Conservation (phyloP, 1,284 basidiomycete genomes). For the Ustilago hordei region DNA sequence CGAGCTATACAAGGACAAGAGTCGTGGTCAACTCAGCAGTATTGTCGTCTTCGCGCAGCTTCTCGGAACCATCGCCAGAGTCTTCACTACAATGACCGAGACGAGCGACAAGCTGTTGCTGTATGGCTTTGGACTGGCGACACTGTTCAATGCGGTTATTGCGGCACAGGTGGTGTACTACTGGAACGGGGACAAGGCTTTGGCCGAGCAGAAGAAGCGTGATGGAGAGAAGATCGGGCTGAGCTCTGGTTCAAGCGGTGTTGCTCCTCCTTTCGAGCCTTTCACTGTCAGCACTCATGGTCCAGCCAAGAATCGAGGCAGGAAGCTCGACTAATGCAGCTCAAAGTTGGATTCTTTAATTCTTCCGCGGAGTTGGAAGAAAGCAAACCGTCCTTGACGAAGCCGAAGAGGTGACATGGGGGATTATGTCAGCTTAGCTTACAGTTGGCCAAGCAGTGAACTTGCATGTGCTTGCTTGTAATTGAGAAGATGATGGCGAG, state of each 20-base stretch:
- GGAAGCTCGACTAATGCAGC: slow-evolving; percentile 33
- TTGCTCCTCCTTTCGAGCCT: slow-evolving; percentile 26
- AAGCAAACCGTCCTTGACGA: no score
- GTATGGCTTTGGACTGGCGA: slow-evolving; percentile 66
- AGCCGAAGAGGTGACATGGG: no score
- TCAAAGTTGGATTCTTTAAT: no score
- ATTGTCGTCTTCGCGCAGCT: slow-evolving; percentile 69
- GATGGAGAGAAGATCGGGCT: slow-evolving; percentile 37
- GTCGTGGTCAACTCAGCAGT: slow-evolving; percentile 65
- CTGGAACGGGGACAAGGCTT: slow-evolving; percentile 60
- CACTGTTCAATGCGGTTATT: slow-evolving; percentile 67
- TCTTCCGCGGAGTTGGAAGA: no score
- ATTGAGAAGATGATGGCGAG: no score
- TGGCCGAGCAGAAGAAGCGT: slow-evolving; percentile 39
- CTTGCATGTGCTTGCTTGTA: no score
- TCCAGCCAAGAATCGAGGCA: slow-evolving; percentile 22
- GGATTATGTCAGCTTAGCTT: no score
- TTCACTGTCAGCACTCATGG: slow-evolving; percentile 45
- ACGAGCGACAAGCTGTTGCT: slow-evolving; percentile 67
- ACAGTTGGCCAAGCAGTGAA: no score
- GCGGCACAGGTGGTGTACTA: slow-evolving; percentile 64
- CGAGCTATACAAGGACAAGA: slow-evolving; percentile 64
- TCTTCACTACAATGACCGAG: slow-evolving; percentile 69
- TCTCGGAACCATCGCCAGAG: slow-evolving; percentile 63
- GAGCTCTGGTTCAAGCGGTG: slow-evolving; percentile 4